These are phyloP conservation scores for Bretschneidera sinensis DNA, from an alignment of 345 rosid species.

Conservation along the genomic window DNA sequence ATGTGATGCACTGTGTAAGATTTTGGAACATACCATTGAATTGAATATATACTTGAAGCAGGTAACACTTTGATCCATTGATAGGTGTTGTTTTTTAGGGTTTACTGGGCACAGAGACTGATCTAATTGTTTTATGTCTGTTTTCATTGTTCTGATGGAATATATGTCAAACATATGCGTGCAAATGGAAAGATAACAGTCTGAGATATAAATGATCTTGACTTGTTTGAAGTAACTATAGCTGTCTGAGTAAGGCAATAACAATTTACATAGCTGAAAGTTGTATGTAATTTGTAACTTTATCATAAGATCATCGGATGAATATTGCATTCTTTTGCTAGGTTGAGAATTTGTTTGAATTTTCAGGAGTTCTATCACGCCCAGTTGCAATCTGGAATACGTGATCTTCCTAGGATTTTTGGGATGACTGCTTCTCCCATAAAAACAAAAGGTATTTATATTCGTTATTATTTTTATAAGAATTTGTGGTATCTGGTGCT, in stretches of 20 bases:
- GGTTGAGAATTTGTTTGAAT: no score
- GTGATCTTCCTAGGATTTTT: constrained; percentile 63
- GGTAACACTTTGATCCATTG: no score
- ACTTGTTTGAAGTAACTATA: background rate
- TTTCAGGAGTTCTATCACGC: constrained; percentile 80
- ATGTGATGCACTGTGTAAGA: no score
- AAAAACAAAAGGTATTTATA: constrained; percentile 59
- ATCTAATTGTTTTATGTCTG: no score
- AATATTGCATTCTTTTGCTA: background rate
- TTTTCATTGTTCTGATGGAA: no score
- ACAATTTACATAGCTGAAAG: background rate
- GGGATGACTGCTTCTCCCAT: constrained; percentile 97
- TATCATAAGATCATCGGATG: background rate
- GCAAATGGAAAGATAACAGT: no score
- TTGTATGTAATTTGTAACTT: background rate
- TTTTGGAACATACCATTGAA: no score
- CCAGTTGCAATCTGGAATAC: constrained; percentile 25
- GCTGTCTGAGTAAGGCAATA: background rate
- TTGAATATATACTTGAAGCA: no score
- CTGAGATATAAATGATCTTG: background rate
- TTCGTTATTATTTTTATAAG: constrained; percentile 7
- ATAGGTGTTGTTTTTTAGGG: no score
- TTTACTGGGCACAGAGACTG: no score
- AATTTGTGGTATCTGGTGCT: background rate
- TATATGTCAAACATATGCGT: no score